Evolutionary conservation across 2,329 filamentous ascomycete genomes (phyloP), one percentile per base, ranked within the genome.

Genomic region (Sporothrix globosa): DNA sequence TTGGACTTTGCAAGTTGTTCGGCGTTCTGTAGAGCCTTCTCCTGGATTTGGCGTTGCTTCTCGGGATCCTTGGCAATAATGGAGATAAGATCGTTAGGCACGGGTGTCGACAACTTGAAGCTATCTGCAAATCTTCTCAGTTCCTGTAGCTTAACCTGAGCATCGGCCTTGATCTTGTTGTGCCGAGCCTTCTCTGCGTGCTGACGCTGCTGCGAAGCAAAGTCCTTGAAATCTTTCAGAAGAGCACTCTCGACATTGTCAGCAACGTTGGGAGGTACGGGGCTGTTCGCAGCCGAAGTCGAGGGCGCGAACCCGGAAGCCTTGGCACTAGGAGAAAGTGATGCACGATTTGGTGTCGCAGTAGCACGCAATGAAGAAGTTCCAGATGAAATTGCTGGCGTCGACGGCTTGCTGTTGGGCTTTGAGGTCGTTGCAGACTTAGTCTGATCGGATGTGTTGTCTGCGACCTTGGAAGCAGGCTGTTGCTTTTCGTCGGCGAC

Each of bases 11-110:
- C 79, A n/a, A 86, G 80, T 73, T 89, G 87, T 73, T 92, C 89
- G 2, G 89, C 90, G 74, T 95, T 91, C 77, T 89, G 88, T 72
- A 92, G 88, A 1, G 93, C 93, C 80, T 94, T 96, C 75, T 93
- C 91, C 77, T 97, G 91, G 73, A 99, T 98, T 77, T 94, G 89
- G 76, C 93, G 90, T 80, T 98, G 96, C 82, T 97, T 99, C 60
- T 84, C 86, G n/a, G 93, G 93, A 78, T 99, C 96, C 79, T 98
- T 99, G 71, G 96, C 95, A 72, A 99, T 91, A 74, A 99, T 99
- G 1, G 92, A 91, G 39, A 99, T 93, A 48, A 99, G 82, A 79
- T 99, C 96, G 67, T 88, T 90, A 1, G 96, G 96, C 13, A 99
- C 93, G 6, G 94, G 93, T 2, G 95, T 97, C 66, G 92, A 91